Evolutionary conservation across 305 asterid species (phyloP), one percentile per base, ranked within the genome.

Genomic region (Solanum chacoense): DNA sequence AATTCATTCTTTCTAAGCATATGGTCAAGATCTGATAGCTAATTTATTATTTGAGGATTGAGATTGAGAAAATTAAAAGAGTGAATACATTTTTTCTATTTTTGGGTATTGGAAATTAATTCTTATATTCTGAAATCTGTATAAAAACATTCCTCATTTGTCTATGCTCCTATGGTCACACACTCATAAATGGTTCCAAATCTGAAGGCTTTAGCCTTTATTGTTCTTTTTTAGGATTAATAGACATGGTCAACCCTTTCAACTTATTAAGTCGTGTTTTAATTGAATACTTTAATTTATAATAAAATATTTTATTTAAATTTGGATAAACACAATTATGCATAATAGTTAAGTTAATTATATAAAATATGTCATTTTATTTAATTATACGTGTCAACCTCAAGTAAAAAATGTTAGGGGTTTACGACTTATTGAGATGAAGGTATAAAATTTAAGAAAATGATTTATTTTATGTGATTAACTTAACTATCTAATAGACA

Each of bases 61-160:
- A 90, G 34, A 20, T 87, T 38, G 59, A 87, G 72, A 75, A 83
- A 89, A 76, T 76, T 76, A 36, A 76, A 65, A 38, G 40, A 88
- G 71, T 28, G 32, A 2, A 81, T 11, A 40, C 29, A 34, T 34
- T 75, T 75, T 79, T 81, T 42, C 69, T 81, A 28, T 80, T 81
- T 42, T 29, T 42, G 86, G 86, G 13, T 81, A 81, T 42, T 42
- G 69, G 38, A 28, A 81, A 14, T 81, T 42, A 81, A 42, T 42
- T 40, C 85, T 28, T 80, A 26, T 80, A 26, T 26, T 40, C n/a
- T 80, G 85, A 40, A 80, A 40, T 32, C 67, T 80, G 67, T 81
- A 81, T 11, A 42, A 42, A 81, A 18, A 28, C 71, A 42, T 42
- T 81, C 86, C 18, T 42, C 37, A 80, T 81, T 28, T 81, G 67